phyloP scores from a whole-genome alignment of 2,329 filamentous ascomycete species.

The Calycina marina region DNA sequence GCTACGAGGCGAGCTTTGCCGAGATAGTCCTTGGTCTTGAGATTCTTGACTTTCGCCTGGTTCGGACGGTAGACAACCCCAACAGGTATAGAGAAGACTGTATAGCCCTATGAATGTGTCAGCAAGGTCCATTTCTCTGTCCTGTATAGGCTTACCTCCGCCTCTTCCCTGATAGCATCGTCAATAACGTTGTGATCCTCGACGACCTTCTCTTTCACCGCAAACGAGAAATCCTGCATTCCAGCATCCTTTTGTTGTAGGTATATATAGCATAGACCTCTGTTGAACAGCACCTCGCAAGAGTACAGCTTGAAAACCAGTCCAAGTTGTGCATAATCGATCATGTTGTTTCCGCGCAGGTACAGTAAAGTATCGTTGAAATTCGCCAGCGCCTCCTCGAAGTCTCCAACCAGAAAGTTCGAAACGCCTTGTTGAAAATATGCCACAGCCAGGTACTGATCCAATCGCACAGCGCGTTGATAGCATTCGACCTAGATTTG shows the following conservation, averaged over 20 bases:
- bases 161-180: conserved; percentile 84
- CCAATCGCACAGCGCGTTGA: conserved; percentile 75
- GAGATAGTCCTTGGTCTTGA: conserved; percentile 89
- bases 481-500: conserved; percentile 87
- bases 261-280: conserved; percentile 94
- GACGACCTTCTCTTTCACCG: conserved; percentile 90
- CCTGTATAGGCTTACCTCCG: conserved; percentile 48
- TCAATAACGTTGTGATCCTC: conserved; percentile 97
- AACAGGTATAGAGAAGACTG: conserved; percentile 94
- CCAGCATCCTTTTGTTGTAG: conserved; percentile 81
- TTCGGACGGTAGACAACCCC: conserved; percentile 92
- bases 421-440: conserved; percentile 98
- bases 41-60: conserved; percentile 93
- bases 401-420: conserved; percentile 92
- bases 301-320: conserved; percentile 94
- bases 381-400: conserved; percentile 91
- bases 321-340: conserved; percentile 93
- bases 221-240: conserved; percentile 79
- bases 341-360: conserved; percentile 87
- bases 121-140: conserved; percentile 5
- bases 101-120: conserved; percentile 59
- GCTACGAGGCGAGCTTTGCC: conserved; percentile 92
- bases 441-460: conserved; percentile 91
- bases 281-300: conserved; percentile 94
- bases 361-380: conserved; percentile 97